A percentile compares a stretch with the other conserved stretches of the same genome.
Evolutionary conservation across 2,329 filamentous ascomycete genomes (phyloP).

Genomic region (Graphilbum ipis-grandicollis): DNA sequence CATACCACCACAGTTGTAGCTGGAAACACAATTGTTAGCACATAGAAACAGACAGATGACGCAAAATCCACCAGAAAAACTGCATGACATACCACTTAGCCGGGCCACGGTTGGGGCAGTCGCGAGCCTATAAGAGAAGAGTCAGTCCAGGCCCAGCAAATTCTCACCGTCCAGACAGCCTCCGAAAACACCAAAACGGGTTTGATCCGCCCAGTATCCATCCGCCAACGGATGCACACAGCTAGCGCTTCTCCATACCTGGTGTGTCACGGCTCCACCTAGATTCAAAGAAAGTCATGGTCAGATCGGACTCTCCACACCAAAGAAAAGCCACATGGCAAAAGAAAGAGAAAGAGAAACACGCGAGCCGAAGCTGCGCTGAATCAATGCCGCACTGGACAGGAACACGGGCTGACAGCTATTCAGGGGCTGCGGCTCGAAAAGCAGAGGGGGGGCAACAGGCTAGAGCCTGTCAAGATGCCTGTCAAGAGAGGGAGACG

Average conservation of each 20-base stretch:
- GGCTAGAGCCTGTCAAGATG: too few relatives aligned
- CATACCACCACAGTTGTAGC: conserved; percentile 70
- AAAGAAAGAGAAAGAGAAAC: background rate
- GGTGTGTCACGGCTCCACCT: conserved; percentile 60
- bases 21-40: conserved; percentile 14
- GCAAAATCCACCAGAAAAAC: too few relatives aligned
- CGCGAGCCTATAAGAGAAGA: conserved; percentile 56
- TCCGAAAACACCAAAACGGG: too few relatives aligned
- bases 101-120: conserved; percentile 71
- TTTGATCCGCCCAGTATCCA: too few relatives aligned
- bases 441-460: too few relatives aligned
- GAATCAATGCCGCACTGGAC: too few relatives aligned
- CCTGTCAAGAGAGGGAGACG: too few relatives aligned
- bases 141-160: too few relatives aligned
- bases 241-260: conserved; percentile 35
- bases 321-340: conserved; percentile 1
- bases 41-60: background rate
- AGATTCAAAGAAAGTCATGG: conserved; percentile 13
- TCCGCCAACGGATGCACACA: too few relatives aligned
- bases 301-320: conserved; percentile 16
- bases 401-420: too few relatives aligned
- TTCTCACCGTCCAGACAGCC: too few relatives aligned
- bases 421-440: too few relatives aligned
- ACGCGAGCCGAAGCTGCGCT: background rate
- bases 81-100: conserved; percentile 53